These are phyloP conservation scores for Saccharomycopsis crataegensis DNA, from an alignment of 1,139 yeast genomes.

Conservation along the genomic window DNA sequence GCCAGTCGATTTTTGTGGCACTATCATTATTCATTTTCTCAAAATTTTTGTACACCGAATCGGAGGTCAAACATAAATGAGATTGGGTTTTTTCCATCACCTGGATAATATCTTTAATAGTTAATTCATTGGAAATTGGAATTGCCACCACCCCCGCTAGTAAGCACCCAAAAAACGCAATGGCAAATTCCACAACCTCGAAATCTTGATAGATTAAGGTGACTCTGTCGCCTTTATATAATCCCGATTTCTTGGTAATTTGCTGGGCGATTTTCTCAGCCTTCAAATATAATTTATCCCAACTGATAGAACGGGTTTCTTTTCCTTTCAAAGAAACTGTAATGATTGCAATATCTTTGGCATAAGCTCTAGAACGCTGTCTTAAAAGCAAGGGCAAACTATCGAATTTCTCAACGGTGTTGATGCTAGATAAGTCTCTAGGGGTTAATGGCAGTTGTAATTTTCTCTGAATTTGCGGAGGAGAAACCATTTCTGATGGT, in stretches of 20 bases:
- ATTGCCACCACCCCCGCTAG: slow-evolving; percentile 93
- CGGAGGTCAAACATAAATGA: slow-evolving; percentile 75
- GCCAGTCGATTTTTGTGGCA: slow-evolving; percentile 42
- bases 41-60: slow-evolving; percentile 61
- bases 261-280: slow-evolving; percentile 89
- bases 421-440: slow-evolving; percentile 34
- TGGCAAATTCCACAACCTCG: slow-evolving; percentile 79
- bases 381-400: slow-evolving; percentile 67
- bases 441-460: slow-evolving; percentile 57
- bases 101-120: slow-evolving; percentile 57
- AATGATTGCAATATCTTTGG: slow-evolving; percentile 63
- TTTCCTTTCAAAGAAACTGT: slow-evolving; percentile 75
- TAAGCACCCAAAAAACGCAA: slow-evolving; percentile 86
- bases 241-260: slow-evolving; percentile 57
- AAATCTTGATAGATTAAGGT: slow-evolving; percentile 75
- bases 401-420: slow-evolving; percentile 32
- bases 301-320: slow-evolving; percentile 65
- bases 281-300: slow-evolving; percentile 82
- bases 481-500: not conserved
- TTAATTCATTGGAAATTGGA: slow-evolving; percentile 74
- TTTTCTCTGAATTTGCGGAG: slow-evolving; percentile 12
- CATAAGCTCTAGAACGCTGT: slow-evolving; percentile 60
- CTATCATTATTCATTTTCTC: slow-evolving; percentile 47
- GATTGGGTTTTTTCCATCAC: slow-evolving; percentile 71
- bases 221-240: slow-evolving; percentile 78